These are phyloP conservation scores for Oemleria cerasiformis DNA, from an alignment of 306 rosid species.

Conservation along the genomic window DNA sequence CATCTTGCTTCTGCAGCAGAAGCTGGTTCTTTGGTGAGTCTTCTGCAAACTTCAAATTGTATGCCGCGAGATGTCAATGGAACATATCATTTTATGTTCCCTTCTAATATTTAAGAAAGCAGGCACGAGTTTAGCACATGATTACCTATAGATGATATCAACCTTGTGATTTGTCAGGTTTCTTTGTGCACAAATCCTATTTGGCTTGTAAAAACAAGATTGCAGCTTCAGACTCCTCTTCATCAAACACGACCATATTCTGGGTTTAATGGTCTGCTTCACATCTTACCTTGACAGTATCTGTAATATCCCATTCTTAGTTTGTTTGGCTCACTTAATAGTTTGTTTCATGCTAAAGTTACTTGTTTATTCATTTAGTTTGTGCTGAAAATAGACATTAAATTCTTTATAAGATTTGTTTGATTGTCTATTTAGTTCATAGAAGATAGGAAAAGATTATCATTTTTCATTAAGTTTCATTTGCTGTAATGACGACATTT, in stretches of 20 bases:
- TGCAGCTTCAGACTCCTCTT: slow-evolving; percentile 97
- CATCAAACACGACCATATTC: slow-evolving; percentile 82
- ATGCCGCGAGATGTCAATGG: slow-evolving; percentile 9
- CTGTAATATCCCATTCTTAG: slow-evolving; percentile 28
- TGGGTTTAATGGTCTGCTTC: slow-evolving; percentile 83
- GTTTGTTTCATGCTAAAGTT: not conserved
- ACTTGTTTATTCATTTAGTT: not conserved
- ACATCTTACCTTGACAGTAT: slow-evolving; percentile 36
- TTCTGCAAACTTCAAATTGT: slow-evolving; percentile 18
- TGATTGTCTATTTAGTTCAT: not conserved
- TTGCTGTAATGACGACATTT: not conserved
- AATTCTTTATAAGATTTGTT: not conserved
- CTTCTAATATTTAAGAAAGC: not conserved
- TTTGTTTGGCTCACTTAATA: slow-evolving; percentile 18
- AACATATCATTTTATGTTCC: slow-evolving; percentile 2
- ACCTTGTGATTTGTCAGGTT: slow-evolving; percentile 52
- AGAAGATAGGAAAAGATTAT: not conserved
- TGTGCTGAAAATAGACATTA: not conserved
- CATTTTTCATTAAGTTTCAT: not conserved
- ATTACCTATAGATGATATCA: slow-evolving; percentile 18
- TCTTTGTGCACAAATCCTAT: slow-evolving; percentile 86
- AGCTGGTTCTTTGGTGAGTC: slow-evolving; percentile 92
- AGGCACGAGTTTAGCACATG: not conserved
- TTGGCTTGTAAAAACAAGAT: slow-evolving; percentile 94
- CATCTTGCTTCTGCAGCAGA: slow-evolving; percentile 98